Conservation (phyloP, 1,284 basidiomycete genomes). For the Uromyces viciae-fabae region DNA sequence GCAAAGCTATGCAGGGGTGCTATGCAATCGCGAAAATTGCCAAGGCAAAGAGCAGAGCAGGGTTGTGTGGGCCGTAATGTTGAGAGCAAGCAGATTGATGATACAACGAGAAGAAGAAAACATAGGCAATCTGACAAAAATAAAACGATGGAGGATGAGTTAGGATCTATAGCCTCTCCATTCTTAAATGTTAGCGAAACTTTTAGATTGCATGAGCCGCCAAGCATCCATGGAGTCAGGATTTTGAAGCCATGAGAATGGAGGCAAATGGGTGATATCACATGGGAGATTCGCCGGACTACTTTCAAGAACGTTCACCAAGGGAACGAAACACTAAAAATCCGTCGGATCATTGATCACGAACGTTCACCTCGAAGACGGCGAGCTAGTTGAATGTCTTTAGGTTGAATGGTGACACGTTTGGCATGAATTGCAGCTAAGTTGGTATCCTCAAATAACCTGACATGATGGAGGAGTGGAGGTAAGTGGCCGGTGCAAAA, state of each 20-base stretch:
- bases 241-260: neutral
- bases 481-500: neutral
- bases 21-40: too few species aligned
- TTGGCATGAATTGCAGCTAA: constrained; percentile 53
- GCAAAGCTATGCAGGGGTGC: too few species aligned
- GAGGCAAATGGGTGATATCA: neutral
- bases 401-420: constrained; percentile 64
- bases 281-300: neutral
- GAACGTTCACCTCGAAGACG: constrained; percentile 62
- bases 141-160: neutral
- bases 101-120: constrained; percentile 9
- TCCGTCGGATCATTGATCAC: neutral
- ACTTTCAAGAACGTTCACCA: constrained; percentile 16
- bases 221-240: neutral
- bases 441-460: constrained; percentile 55
- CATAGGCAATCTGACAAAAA: neutral
- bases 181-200: neutral
- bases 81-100: constrained; percentile 20
- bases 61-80: too few species aligned
- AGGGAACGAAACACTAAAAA: too few species aligned
- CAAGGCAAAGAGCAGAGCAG: too few species aligned
- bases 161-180: neutral
- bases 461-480: neutral
- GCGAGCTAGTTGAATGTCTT: constrained; percentile 66
- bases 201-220: neutral